Percentiles rank a stretch among this genome's conserved stretches.
Evolutionary conservation across 164 flowering plant species (phyloP).

Genomic region (Aristolochia contorta): DNA sequence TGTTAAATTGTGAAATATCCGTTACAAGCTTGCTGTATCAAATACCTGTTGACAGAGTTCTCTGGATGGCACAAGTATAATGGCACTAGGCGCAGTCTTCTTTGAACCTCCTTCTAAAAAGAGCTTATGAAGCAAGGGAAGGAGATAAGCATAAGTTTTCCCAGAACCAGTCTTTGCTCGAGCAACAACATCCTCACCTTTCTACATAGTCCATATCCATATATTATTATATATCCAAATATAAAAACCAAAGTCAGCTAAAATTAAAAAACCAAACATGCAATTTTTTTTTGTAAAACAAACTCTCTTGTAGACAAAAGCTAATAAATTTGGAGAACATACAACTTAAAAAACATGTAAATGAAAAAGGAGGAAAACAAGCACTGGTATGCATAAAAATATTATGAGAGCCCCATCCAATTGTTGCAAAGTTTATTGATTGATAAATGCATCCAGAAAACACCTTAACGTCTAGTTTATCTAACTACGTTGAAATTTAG

Average conservation of each 20-base stretch:
- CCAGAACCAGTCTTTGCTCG: constrained; percentile 96
- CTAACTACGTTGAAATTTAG: too few species aligned
- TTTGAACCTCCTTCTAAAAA: constrained; percentile 31
- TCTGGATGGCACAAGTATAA: constrained; percentile 79
- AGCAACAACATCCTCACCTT: constrained; percentile 93
- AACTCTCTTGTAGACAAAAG: neutral
- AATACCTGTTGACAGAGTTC: constrained; percentile 80
- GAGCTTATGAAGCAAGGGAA: constrained; percentile 87
- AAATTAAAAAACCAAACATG: neutral
- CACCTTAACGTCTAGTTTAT: too few species aligned
- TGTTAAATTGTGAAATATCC: too few species aligned
- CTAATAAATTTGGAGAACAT: neutral
- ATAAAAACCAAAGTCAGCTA: neutral
- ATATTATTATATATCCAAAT: too few species aligned
- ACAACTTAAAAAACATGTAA: too few species aligned
- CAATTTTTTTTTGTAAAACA: neutral
- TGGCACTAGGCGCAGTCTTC: constrained; percentile 51
- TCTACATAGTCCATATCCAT: constrained; percentile 21
- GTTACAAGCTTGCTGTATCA: too few species aligned
- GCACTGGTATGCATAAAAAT: too few species aligned
- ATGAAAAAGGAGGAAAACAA: too few species aligned
- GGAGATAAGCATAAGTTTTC: constrained; percentile 86
- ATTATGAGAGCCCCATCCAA: too few species aligned
- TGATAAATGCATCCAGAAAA: too few species aligned
- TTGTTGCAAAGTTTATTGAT: too few species aligned